A percentile compares a stretch with the other conserved stretches of the same genome.
Conservation (phyloP, 345 rosid species). For the Ceriops decandra region DNA sequence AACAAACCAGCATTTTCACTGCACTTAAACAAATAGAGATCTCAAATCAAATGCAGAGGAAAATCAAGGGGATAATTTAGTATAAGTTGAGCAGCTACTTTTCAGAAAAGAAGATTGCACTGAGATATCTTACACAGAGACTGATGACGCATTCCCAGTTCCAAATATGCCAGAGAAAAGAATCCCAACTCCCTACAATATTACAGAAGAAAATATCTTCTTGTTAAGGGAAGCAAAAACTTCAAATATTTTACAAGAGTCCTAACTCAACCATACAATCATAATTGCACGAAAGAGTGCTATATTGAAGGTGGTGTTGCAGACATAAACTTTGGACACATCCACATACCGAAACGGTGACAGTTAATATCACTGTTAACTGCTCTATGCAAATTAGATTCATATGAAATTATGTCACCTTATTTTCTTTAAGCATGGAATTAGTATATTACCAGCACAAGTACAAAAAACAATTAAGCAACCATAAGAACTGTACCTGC, state of each 20-base stretch:
- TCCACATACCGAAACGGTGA: too few species aligned
- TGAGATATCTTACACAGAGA: slow-evolving; percentile 63
- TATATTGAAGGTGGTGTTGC: not conserved
- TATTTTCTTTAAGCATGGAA: not conserved
- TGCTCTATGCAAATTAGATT: not conserved
- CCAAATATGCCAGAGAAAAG: slow-evolving; percentile 91
- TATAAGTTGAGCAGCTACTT: not conserved
- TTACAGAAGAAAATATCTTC: not conserved
- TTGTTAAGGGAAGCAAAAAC: not conserved
- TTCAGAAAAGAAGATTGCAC: slow-evolving; percentile 11
- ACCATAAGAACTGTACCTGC: slow-evolving; percentile 58
- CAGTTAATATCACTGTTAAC: not conserved
- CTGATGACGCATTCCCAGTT: slow-evolving; percentile 87
- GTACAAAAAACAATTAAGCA: not conserved
- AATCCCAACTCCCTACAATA: slow-evolving; percentile 78
- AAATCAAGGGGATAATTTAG: not conserved
- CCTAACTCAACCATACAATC: not conserved
- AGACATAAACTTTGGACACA: not conserved
- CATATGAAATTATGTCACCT: not conserved
- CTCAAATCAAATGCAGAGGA: not conserved
- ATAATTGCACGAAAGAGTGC: not conserved
- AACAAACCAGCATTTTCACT: slow-evolving; percentile 91
- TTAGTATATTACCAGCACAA: not conserved
- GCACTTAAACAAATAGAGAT: slow-evolving; percentile 20
- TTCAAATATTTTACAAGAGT: not conserved